Evolutionary conservation across 345 rosid species (phyloP).

Genomic region (Bruguiera sexangula): DNA sequence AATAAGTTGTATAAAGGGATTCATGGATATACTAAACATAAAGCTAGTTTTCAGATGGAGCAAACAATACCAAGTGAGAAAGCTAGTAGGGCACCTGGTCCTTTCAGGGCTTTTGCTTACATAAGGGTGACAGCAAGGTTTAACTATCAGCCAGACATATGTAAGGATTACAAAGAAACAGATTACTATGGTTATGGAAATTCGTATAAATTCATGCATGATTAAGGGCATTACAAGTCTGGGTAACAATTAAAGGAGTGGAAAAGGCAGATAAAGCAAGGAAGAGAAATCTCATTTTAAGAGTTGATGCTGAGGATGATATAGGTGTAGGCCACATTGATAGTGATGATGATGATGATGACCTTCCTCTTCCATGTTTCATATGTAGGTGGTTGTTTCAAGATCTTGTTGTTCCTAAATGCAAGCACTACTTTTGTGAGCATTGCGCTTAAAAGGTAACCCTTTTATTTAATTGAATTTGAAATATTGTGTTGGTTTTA

Average conservation of each 20-base stretch:
- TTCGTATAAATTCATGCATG: constrained; percentile 86
- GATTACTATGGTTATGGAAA: constrained; percentile 94
- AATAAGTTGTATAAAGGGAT: constrained; percentile 76
- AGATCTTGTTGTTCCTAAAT: constrained; percentile 80
- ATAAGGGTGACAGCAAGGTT: constrained; percentile 83
- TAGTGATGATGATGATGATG: constrained; percentile 48
- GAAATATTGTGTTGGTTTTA: too few species aligned
- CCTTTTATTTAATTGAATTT: too few species aligned
- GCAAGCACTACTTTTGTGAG: constrained; percentile 89
- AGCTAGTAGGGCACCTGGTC: constrained; percentile 89
- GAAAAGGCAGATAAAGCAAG: constrained; percentile 80
- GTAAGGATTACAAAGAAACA: constrained; percentile 91
- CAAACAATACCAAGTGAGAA: constrained; percentile 82
- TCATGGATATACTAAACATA: constrained; percentile 79
- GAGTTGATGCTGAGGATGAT: constrained; percentile 54
- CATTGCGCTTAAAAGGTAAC: constrained; percentile 85
- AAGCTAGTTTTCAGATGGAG: constrained; percentile 89
- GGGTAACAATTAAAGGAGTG: constrained; percentile 92
- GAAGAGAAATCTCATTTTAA: constrained; percentile 71
- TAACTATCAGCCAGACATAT: constrained; percentile 87
- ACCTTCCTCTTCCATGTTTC: constrained; percentile 78
- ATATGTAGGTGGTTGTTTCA: constrained; percentile 72
- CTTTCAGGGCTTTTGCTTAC: constrained; percentile 90
- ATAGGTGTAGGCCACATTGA: constrained; percentile 32
- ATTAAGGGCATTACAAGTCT: constrained; percentile 84